Evolutionary conservation across 2,329 filamentous ascomycete species (phyloP).

Genomic region (Calonectria pteridis): DNA sequence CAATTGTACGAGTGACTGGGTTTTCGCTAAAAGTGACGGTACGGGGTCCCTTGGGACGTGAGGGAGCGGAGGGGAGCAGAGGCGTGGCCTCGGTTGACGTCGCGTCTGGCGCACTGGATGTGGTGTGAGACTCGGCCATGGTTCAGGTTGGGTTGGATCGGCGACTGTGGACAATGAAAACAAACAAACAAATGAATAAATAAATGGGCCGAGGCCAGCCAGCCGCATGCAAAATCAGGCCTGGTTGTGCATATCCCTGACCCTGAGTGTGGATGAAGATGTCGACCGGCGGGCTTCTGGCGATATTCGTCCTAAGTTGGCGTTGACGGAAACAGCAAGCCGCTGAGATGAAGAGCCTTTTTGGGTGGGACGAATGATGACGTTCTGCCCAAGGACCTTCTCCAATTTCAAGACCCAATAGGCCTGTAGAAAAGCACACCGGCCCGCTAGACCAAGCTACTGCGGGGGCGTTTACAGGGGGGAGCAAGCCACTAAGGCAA

Average conservation of each 20-base stretch:
- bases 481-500: conserved; percentile 28
- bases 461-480: conserved; percentile 29
- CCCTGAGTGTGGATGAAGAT: background rate
- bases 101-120: conserved; percentile 31
- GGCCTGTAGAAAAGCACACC: conserved; percentile 4
- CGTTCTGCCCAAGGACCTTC: conserved; percentile 38
- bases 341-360: conserved; percentile 37
- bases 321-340: conserved; percentile 29
- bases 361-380: conserved; percentile 33
- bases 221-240: conserved; percentile 16
- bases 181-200: conserved; percentile 10
- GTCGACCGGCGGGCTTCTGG: background rate
- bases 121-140: conserved; percentile 40
- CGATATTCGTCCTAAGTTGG: conserved; percentile 5
- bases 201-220: conserved; percentile 22
- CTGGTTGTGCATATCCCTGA: conserved; percentile 20
- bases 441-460: conserved; percentile 25
- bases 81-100: conserved; percentile 51
- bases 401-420: conserved; percentile 20
- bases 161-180: conserved; percentile 18
- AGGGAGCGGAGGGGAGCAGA: conserved; percentile 48
- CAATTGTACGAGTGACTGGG: conserved; percentile 72
- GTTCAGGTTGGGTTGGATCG: conserved; percentile 36
- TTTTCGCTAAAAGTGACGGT: conserved; percentile 85
- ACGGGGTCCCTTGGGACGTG: conserved; percentile 63